Evolutionary conservation across 139 green algal genomes (phyloP).

Genomic region (Chloropicon primus): DNA sequence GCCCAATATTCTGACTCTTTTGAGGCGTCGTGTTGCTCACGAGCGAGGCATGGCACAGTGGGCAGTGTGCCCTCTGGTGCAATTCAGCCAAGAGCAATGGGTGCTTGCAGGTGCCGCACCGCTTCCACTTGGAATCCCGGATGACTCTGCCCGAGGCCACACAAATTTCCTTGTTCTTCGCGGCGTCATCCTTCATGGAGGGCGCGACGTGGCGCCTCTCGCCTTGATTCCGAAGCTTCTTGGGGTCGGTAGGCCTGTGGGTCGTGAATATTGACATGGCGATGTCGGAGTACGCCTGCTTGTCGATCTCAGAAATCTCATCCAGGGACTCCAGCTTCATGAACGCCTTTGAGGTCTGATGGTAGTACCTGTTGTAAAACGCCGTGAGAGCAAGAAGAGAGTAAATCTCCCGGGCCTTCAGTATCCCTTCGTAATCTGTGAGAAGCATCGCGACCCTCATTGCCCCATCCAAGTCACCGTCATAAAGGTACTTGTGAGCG

Average conservation of each 20-base stretch:
- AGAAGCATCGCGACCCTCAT: slow-evolving; percentile 34
- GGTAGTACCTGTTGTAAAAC: slow-evolving; percentile 60
- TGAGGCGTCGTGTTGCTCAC: background rate
- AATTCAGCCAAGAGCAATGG: slow-evolving; percentile 38
- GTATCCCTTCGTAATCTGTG: slow-evolving; percentile 51
- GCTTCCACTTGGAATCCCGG: slow-evolving; percentile 19
- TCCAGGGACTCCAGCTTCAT: slow-evolving; percentile 53
- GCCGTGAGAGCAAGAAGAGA: slow-evolving; percentile 50
- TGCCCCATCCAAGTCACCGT: slow-evolving; percentile 6
- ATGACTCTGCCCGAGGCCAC: slow-evolving; percentile 43
- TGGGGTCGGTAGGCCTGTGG: slow-evolving; percentile 45
- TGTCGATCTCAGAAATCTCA: slow-evolving; percentile 14
- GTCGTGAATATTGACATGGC: slow-evolving; percentile 61
- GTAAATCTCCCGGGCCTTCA: slow-evolving; percentile 44
- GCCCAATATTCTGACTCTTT: background rate
- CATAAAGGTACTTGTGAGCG: slow-evolving; percentile 49
- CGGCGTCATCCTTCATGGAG: background rate
- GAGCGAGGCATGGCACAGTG: slow-evolving; percentile 40
- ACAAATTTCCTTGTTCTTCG: slow-evolving; percentile 32
- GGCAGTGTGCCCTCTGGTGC: slow-evolving; percentile 20
- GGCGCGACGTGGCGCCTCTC: slow-evolving; percentile 10
- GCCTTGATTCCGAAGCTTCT: slow-evolving; percentile 4
- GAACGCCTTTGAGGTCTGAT: slow-evolving; percentile 52
- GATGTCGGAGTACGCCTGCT: slow-evolving; percentile 39
- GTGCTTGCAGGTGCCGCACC: slow-evolving; percentile 55